Evolutionary conservation across 1,284 basidiomycete genomes (phyloP), one percentile per base, ranked within the genome.

Genomic region (Cutaneotrichosporon sp.): DNA sequence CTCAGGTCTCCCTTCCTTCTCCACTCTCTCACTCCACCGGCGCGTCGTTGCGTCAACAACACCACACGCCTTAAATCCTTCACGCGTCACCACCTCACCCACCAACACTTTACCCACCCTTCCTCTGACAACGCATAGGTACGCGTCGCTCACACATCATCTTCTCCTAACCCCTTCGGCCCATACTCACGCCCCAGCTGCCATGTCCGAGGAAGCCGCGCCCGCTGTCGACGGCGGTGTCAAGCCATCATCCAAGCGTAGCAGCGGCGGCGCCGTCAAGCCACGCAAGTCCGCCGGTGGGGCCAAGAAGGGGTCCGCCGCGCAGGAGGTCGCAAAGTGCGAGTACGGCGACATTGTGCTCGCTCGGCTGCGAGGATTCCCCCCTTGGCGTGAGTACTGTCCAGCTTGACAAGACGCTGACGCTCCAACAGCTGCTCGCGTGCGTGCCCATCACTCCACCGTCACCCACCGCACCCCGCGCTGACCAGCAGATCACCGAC

Each of bases 311-410:
- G 54, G 52, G 14, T 20, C 58, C 22, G 59, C 61, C 34, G 64
- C 59, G 36, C 25, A 43, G 58, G 61, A 58, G 25, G 58, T 65
- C 38, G 70, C 69, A 47, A 80, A 79, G 65, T 88, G 85, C 77
- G 80, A 83, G 38, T 69, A 83, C 59, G 84, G 89, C 74, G 93
- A 97, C 76, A 84, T 93, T 70, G 93, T 98, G 34, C 86, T 97
- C 63, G 92, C 87, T 43, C 94, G 97, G 82, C 83, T 99, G 74
- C 91, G 91, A 81, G 95, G 95, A 16, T 98, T 85, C 82, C 92
- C 95, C 14, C 85, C 90, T 31, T 98, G 95, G 95, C 79, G 79
- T 80, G 69, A 79, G 79, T 77, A 1, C 25, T 31, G 3, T 24
- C 2, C 25, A 18, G n/a, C n/a, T 51, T 9, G 11, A 6, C n/a